Conservation (phyloP, 2,329 filamentous ascomycete genomes). For the Hyphodiscus sp. region DNA sequence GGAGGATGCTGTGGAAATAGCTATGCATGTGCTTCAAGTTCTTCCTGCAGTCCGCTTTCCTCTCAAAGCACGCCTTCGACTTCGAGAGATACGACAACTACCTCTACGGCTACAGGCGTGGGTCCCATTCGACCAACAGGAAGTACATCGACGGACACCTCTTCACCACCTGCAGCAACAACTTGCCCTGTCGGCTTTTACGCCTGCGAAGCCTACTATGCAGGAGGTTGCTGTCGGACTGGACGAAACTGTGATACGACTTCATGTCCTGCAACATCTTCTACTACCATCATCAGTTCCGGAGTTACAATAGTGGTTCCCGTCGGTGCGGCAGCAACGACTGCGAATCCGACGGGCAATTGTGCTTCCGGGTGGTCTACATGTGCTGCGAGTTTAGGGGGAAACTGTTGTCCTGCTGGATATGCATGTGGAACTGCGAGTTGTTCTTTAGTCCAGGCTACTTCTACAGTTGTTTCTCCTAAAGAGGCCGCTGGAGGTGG, state of each 20-base stretch:
- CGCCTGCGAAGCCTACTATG: conserved; percentile 74
- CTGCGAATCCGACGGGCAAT: conserved; percentile 33
- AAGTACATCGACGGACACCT: conserved; percentile 33
- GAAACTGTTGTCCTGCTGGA: conserved; percentile 79
- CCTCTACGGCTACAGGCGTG: conserved; percentile 34
- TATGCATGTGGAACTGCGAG: conserved; percentile 67
- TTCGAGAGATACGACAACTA: neutral
- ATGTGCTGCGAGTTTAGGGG: conserved; percentile 58
- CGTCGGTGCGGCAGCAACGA: conserved; percentile 37
- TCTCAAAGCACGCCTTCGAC: conserved; percentile 30
- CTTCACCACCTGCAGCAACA: conserved; percentile 12
- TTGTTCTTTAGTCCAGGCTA: conserved; percentile 55
- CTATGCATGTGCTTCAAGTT: conserved; percentile 25
- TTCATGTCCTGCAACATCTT: conserved; percentile 60
- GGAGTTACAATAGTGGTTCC: conserved; percentile 68
- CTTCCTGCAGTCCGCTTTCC: conserved; percentile 19
- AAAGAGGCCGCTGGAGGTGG: conserved; percentile 21
- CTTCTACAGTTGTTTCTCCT: conserved; percentile 37
- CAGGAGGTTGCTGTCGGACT: conserved; percentile 81
- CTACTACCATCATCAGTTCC: conserved; percentile 59
- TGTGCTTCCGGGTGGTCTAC: conserved; percentile 78
- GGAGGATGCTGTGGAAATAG: conserved; percentile 29
- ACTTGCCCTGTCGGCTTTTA: conserved; percentile 86
- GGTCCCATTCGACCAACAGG: conserved; percentile 44
- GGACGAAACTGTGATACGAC: conserved; percentile 78